A percentile compares a stretch with the other conserved stretches of the same genome.
Conservation (phyloP, 2,329 filamentous ascomycete species). For the Leptodontidium sp. region DNA sequence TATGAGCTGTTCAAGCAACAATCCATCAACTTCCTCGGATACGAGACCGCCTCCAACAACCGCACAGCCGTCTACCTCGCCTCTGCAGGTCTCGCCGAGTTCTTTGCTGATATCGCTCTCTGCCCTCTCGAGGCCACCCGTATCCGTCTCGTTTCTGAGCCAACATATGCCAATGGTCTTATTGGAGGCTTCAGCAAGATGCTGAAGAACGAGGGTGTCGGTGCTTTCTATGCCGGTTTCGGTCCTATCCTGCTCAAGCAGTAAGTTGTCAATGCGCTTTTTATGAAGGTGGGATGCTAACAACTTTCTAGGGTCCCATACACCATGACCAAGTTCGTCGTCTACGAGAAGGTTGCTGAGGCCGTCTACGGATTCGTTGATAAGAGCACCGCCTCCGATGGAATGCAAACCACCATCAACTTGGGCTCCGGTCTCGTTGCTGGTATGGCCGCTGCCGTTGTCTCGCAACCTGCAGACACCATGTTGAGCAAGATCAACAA, state of each 20-base stretch:
- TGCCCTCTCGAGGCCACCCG: slow-evolving; percentile 93
- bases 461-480: slow-evolving; percentile 91
- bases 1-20: slow-evolving; percentile 98
- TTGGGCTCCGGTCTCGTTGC: slow-evolving; percentile 79
- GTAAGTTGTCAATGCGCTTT: slow-evolving; percentile 54
- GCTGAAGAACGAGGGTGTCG: slow-evolving; percentile 80
- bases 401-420: slow-evolving; percentile 82
- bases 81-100: slow-evolving; percentile 70
- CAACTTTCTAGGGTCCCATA: slow-evolving; percentile 74
- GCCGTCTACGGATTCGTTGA: slow-evolving; percentile 72
- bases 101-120: slow-evolving; percentile 81
- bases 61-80: slow-evolving; percentile 83
- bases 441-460: slow-evolving; percentile 85
- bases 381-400: slow-evolving; percentile 73
- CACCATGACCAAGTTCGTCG: slow-evolving; percentile 95
- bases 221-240: slow-evolving; percentile 91
- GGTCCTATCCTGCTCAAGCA: slow-evolving; percentile 87
- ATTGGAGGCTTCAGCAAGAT: slow-evolving; percentile 85
- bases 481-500: slow-evolving; percentile 98
- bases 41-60: slow-evolving; percentile 80
- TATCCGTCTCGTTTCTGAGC: slow-evolving; percentile 91
- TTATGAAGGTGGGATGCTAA: slow-evolving; percentile 28
- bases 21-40: slow-evolving; percentile 80
- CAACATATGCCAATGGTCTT: slow-evolving; percentile 83
- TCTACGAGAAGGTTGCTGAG: slow-evolving; percentile 89